Evolutionary conservation across 768 basidiomycete species (phyloP).

Genomic region (Neoboletus magnificus): DNA sequence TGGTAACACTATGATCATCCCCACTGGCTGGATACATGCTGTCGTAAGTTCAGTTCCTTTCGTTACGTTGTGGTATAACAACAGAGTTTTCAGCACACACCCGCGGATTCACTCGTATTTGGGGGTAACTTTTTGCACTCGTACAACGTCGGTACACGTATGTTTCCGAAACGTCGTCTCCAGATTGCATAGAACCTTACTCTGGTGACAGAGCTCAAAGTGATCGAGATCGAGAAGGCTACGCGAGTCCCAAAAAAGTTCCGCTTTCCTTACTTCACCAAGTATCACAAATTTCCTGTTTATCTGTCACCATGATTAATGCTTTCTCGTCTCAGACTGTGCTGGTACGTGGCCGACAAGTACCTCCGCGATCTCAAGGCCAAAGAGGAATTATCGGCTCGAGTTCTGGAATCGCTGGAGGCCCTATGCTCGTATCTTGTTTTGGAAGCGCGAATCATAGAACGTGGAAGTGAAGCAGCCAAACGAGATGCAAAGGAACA

Average conservation of each 20-base stretch:
- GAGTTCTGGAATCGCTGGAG: slow-evolving; percentile 69
- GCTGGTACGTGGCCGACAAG: slow-evolving; percentile 88
- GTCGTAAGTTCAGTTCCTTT: slow-evolving; percentile 57
- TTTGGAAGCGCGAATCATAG: slow-evolving; percentile 67
- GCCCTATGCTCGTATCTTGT: slow-evolving; percentile 78
- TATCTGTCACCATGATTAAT: slow-evolving; percentile 4
- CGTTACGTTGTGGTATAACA: neutral
- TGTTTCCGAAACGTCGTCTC: slow-evolving; percentile 24
- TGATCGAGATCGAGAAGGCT: slow-evolving; percentile 87
- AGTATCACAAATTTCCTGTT: slow-evolving; percentile 41
- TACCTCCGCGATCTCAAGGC: slow-evolving; percentile 70
- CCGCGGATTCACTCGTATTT: slow-evolving; percentile 89
- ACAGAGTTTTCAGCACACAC: slow-evolving; percentile 64
- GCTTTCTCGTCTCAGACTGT: slow-evolving; percentile 49
- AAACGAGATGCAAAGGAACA: slow-evolving; percentile 80
- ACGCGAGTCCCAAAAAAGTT: slow-evolving; percentile 94
- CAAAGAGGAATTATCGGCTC: slow-evolving; percentile 47
- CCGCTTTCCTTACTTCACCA: slow-evolving; percentile 78
- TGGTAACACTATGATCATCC: slow-evolving; percentile 92
- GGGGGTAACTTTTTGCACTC: slow-evolving; percentile 98
- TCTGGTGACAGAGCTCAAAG: slow-evolving; percentile 63
- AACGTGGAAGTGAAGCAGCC: slow-evolving; percentile 63
- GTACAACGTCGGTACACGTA: slow-evolving; percentile 83
- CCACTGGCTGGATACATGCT: slow-evolving; percentile 97
- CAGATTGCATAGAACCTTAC: slow-evolving; percentile 10